phyloP scores from a whole-genome alignment of 2,329 filamentous ascomycete genomes.

The Colletotrichum sp. region DNA sequence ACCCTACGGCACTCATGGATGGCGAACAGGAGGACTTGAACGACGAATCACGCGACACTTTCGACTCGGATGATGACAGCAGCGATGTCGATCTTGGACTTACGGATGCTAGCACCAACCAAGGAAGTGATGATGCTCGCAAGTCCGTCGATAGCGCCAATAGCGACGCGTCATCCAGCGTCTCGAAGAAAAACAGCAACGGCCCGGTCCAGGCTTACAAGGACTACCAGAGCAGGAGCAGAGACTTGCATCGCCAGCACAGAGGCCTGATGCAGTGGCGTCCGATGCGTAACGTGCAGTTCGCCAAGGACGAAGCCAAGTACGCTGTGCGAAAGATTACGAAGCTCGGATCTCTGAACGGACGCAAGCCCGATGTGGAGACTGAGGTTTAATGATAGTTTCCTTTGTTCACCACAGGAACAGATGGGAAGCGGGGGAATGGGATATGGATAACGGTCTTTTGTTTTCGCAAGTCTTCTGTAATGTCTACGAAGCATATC shows the following conservation, averaged over 20 bases:
- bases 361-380: constrained; percentile 87
- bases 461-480: background rate
- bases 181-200: constrained; percentile 46
- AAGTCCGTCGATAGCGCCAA: constrained; percentile 46
- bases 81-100: constrained; percentile 55
- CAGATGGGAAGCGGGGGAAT: background rate
- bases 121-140: constrained; percentile 21
- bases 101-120: constrained; percentile 54
- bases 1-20: constrained; percentile 62
- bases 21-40: constrained; percentile 31
- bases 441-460: background rate
- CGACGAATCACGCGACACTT: constrained; percentile 44
- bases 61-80: constrained; percentile 39
- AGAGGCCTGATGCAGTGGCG: constrained; percentile 95
- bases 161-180: constrained; percentile 30
- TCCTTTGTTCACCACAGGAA: background rate
- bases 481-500: background rate
- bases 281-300: constrained; percentile 83
- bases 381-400: constrained; percentile 63
- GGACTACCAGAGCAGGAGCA: constrained; percentile 70
- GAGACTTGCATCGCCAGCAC: constrained; percentile 83
- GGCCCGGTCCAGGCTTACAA: constrained; percentile 64
- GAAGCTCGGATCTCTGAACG: constrained; percentile 77
- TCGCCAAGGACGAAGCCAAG: constrained; percentile 86
- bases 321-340: constrained; percentile 78